Evolutionary conservation across 2,329 filamentous ascomycete genomes (phyloP).

Genomic region (Penicillium sp.): DNA sequence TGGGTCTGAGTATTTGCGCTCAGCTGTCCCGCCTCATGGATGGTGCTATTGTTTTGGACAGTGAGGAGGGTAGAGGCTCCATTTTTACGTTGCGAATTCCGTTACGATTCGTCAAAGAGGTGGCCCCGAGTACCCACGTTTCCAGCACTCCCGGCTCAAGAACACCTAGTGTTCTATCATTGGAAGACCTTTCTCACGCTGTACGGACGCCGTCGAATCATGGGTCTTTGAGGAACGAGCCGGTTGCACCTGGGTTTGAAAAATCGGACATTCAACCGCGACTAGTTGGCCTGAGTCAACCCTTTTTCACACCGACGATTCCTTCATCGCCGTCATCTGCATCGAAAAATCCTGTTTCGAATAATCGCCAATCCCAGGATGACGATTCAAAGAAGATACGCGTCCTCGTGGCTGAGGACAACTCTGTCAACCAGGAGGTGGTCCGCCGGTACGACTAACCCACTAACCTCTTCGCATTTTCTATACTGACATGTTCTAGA

Average conservation of each 20-base stretch:
- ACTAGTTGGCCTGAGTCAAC: slow-evolving; percentile 73
- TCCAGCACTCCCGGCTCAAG: slow-evolving; percentile 29
- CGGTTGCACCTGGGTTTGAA: slow-evolving; percentile 43
- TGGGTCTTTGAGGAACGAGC: slow-evolving; percentile 16
- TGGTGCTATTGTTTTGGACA: slow-evolving; percentile 66
- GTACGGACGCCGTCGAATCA: slow-evolving; percentile 22
- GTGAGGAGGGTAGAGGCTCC: slow-evolving; percentile 67
- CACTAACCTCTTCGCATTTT: neutral
- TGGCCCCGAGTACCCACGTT: slow-evolving; percentile 44
- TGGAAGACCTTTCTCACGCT: slow-evolving; percentile 24
- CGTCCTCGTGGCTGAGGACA: slow-evolving; percentile 80
- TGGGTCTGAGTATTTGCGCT: slow-evolving; percentile 83
- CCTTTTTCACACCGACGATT: slow-evolving; percentile 57
- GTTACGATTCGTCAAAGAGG: slow-evolving; percentile 67
- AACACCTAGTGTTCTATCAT: slow-evolving; percentile 27
- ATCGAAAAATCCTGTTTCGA: slow-evolving; percentile 37
- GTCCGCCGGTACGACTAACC: slow-evolving; percentile 32
- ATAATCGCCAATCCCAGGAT: slow-evolving; percentile 61
- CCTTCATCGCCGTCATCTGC: slow-evolving; percentile 26
- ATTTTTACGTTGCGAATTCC: slow-evolving; percentile 80
- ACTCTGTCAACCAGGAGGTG: slow-evolving; percentile 60
- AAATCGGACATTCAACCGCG: slow-evolving; percentile 64
- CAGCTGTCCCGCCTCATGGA: slow-evolving; percentile 81
- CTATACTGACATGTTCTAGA: slow-evolving; percentile 37
- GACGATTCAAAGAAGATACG: slow-evolving; percentile 59